These are phyloP conservation scores for Isabelozyma heimii DNA, from an alignment of 805 yeast species.

Conservation along the genomic window DNA sequence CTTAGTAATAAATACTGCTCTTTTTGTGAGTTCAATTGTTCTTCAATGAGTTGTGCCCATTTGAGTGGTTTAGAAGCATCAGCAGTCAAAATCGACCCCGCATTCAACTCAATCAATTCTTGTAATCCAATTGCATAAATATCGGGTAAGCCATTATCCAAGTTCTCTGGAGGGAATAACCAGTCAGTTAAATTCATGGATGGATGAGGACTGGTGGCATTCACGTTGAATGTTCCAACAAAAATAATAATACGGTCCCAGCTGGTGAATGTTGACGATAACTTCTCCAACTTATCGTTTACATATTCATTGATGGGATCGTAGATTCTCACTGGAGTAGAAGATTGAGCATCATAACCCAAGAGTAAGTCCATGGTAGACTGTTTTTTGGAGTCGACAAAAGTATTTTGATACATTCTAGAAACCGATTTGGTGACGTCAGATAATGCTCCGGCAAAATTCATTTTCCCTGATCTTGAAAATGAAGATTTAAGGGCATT, in stretches of 20 bases:
- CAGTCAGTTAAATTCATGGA: constrained; percentile 55
- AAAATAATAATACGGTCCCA: constrained; percentile 60
- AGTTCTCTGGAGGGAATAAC: constrained; percentile 71
- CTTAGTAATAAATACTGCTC: constrained; percentile 59
- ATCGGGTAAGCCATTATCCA: constrained; percentile 53
- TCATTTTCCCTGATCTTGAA: constrained; percentile 94
- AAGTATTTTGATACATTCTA: constrained; percentile 92
- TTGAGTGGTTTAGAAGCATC: constrained; percentile 73
- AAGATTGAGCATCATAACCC: constrained; percentile 72
- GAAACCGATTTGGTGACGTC: constrained; percentile 96
- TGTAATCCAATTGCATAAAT: constrained; percentile 88
- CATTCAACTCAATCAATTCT: constrained; percentile 82
- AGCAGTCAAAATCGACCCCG: constrained; percentile 84
- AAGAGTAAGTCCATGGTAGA: constrained; percentile 81
- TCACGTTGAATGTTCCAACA: constrained; percentile 84
- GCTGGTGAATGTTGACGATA: constrained; percentile 55
- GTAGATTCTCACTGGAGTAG: constrained; percentile 66
- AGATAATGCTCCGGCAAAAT: constrained; percentile 92
- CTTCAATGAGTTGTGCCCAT: constrained; percentile 72
- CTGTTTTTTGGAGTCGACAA: constrained; percentile 89
- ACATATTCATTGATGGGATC: constrained; percentile 90
- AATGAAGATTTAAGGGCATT: constrained; percentile 79
- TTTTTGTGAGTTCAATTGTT: constrained; percentile 52
- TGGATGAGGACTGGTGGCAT: constrained; percentile 54
- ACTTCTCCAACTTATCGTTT: constrained; percentile 54